Percentiles rank a stretch among this genome's conserved stretches.
Evolutionary conservation across 2,329 filamentous ascomycete species (phyloP).

Genomic region (Furcasterigmium sp.): DNA sequence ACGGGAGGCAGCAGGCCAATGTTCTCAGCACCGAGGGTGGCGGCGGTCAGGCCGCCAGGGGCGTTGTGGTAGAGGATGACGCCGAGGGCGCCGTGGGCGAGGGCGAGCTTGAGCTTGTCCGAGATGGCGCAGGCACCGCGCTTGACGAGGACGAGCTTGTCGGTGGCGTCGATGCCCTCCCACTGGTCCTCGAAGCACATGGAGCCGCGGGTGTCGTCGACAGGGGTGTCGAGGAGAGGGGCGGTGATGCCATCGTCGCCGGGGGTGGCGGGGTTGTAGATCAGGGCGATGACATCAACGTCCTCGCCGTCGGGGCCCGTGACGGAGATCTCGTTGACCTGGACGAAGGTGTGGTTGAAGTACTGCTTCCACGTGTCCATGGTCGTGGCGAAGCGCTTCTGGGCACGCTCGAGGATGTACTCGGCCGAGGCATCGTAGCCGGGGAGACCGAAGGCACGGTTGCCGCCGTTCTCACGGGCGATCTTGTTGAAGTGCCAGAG

Average conservation of each 20-base stretch:
- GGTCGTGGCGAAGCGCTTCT: conserved; percentile 30
- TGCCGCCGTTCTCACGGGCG: conserved; percentile 49
- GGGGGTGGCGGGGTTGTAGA: conserved; percentile 41
- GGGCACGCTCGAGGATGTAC: conserved; percentile 44
- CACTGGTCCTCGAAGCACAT: conserved; percentile 38
- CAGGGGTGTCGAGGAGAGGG: conserved; percentile 27
- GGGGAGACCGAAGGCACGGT: conserved; percentile 54
- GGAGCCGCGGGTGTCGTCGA: conserved; percentile 30
- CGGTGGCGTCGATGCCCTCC: conserved; percentile 35
- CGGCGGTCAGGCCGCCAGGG: conserved; percentile 38
- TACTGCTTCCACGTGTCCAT: conserved; percentile 39
- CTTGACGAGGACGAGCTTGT: conserved; percentile 40
- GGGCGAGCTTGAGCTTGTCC: conserved; percentile 38
- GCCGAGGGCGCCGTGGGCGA: conserved; percentile 32
- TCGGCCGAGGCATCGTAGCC: conserved; percentile 55
- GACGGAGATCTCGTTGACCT: conserved; percentile 35
- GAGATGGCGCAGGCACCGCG: conserved; percentile 35
- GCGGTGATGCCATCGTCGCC: conserved; percentile 28
- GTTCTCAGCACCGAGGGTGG: conserved; percentile 45
- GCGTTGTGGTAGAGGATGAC: conserved; percentile 59
- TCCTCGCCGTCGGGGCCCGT: conserved; percentile 38
- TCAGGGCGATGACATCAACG: conserved; percentile 35
- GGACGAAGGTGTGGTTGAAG: conserved; percentile 40
- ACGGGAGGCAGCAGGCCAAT: conserved; percentile 27
- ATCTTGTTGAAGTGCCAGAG: conserved; percentile 51